These are phyloP conservation scores for Quercus gilva DNA, from an alignment of 306 rosid species.

Conservation along the genomic window DNA sequence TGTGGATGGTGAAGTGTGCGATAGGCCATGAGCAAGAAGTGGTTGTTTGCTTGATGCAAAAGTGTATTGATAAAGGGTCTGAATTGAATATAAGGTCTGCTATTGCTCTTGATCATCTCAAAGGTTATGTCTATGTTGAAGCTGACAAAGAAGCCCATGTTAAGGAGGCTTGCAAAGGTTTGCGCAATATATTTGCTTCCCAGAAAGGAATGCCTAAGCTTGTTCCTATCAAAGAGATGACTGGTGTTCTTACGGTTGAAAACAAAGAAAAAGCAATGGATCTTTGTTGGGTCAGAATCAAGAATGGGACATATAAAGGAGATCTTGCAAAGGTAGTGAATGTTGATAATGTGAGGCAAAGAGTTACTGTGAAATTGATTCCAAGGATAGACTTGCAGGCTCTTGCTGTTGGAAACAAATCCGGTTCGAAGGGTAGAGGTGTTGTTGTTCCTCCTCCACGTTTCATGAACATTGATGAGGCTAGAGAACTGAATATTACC, in stretches of 20 bases:
- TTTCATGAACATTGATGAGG: conserved; percentile 90
- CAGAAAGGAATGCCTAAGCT: conserved; percentile 56
- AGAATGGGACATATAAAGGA: conserved; percentile 88
- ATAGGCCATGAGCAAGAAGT: conserved; percentile 89
- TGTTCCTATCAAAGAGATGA: conserved; percentile 95
- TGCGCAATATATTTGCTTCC: conserved; percentile 59
- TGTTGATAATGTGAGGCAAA: conserved; percentile 91
- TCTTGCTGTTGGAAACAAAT: conserved; percentile 63
- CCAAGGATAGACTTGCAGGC: conserved; percentile 96
- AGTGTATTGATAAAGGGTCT: conserved; percentile 79
- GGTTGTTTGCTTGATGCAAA: conserved; percentile 93
- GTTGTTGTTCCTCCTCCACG: conserved; percentile 96
- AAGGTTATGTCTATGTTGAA: conserved; percentile 79
- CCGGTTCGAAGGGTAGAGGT: conserved; percentile 90
- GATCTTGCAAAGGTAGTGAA: conserved; percentile 95
- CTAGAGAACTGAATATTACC: conserved; percentile 90
- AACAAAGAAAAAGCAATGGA: conserved; percentile 90
- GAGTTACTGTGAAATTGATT: conserved; percentile 90
- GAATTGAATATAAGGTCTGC: conserved; percentile 91
- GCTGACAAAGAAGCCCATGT: conserved; percentile 99
- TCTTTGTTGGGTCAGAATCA: conserved; percentile 98
- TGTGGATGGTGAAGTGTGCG: conserved; percentile 99
- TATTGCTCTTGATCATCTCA: conserved; percentile 90
- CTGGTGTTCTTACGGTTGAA: conserved; percentile 94
- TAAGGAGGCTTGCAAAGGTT: conserved; percentile 97